phyloP scores from a whole-genome alignment of 2,329 filamentous ascomycete species.

The Huntiella omanensis region DNA sequence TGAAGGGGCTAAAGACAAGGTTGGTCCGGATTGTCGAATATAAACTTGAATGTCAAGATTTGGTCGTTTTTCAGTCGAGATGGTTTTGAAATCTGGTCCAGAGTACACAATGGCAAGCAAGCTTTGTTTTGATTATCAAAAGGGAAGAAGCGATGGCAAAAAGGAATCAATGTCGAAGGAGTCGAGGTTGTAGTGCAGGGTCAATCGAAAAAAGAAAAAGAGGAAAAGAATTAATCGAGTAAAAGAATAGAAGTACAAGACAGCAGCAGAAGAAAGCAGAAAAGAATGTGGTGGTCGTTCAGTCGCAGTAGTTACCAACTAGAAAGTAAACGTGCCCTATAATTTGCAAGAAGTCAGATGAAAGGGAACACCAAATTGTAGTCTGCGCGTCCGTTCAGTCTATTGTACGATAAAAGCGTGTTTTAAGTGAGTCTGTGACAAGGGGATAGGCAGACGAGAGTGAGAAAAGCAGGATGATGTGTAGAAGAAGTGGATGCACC shows the following conservation, averaged over 20 bases:
- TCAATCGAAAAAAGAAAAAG: background rate
- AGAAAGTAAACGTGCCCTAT: background rate
- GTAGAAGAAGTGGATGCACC: background rate
- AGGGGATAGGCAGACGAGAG: background rate
- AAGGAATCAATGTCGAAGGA: background rate
- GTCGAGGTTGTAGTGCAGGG: background rate
- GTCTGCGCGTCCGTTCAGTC: too few species aligned
- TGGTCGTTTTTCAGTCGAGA: too few species aligned
- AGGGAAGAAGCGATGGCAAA: background rate
- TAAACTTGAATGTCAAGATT: too few species aligned
- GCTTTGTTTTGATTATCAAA: background rate
- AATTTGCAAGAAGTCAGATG: background rate
- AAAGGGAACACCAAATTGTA: background rate
- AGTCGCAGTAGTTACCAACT: too few species aligned
- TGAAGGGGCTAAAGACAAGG: too few species aligned
- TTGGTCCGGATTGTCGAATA: too few species aligned
- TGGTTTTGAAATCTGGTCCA: too few species aligned
- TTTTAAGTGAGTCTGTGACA: background rate
- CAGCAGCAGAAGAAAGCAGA: background rate
- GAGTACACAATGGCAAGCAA: too few species aligned
- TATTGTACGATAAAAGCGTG: background rate
- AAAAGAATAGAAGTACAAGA: background rate
- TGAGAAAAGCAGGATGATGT: background rate
- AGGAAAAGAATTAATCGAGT: background rate
- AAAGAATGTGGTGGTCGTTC: background rate